Conservation (phyloP, 306 rosid genomes). For the Sicyos edulis region DNA sequence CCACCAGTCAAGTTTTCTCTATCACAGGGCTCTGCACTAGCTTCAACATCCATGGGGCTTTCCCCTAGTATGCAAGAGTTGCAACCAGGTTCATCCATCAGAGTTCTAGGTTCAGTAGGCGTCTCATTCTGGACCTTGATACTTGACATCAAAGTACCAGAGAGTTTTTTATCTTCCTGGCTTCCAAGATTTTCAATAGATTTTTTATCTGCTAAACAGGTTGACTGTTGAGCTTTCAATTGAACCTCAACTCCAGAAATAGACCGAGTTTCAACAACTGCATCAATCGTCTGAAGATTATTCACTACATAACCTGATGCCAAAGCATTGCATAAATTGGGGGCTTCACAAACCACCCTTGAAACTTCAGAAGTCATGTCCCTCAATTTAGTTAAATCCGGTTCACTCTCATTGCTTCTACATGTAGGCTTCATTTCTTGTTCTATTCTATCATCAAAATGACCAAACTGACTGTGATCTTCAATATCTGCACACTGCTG, state of each 20-base stretch:
- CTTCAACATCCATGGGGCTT: constrained; percentile 27
- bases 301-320: neutral
- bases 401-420: constrained; percentile 23
- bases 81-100: constrained; percentile 29
- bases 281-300: constrained; percentile 20
- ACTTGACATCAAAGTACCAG: constrained; percentile 26
- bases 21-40: constrained; percentile 31
- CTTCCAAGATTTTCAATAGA: constrained; percentile 28
- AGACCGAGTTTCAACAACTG: constrained; percentile 8
- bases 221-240: constrained; percentile 28
- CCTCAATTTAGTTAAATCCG: constrained; percentile 17
- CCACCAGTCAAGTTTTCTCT: constrained; percentile 29
- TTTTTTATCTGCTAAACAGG: constrained; percentile 32
- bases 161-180: constrained; percentile 25
- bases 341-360: constrained; percentile 22
- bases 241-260: constrained; percentile 16
- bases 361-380: constrained; percentile 26
- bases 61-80: constrained; percentile 27
- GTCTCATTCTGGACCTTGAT: constrained; percentile 27
- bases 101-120: constrained; percentile 26
- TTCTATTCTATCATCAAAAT: constrained; percentile 9
- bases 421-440: constrained; percentile 22
- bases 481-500: constrained; percentile 6
- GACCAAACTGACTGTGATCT: constrained; percentile 10
- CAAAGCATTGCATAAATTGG: constrained; percentile 8